Evolutionary conservation across 2,329 filamentous ascomycete species (phyloP), one percentile per base, ranked within the genome.

Genomic region (Trichoderma sp.): DNA sequence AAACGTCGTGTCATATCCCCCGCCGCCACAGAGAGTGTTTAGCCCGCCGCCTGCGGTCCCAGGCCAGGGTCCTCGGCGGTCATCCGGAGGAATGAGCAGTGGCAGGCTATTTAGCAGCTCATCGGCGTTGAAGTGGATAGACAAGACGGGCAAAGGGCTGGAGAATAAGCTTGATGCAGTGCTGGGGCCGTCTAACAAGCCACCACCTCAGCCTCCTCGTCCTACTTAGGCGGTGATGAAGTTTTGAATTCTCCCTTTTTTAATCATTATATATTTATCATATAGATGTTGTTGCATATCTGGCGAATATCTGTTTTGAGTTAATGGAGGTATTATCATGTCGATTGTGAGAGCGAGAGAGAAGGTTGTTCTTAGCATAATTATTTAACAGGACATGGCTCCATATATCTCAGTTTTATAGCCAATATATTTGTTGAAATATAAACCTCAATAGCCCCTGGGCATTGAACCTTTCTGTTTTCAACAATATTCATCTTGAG

Each of bases 111-210:
- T 82, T 61, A 78, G 79, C 30, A 77, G 78, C 71, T 77, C 76
- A 39, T 80, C 80, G 21, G 81, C 80, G 1, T 77, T 79, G 71
- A 80, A 79, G 69, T 81, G 80, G 77, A 64, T 82, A 14, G 79
- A 77, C 65, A 82, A 80, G 75, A 82, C 80, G 30, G 78, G 78
- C 28, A 77, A 80, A 60, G 78, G 77, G 14, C 73, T 82, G 26
- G 81, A 82, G 73, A 80, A 75, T 61, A 80, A 76, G 39, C 73
- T 81, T 58, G 80, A 78, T 26, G 75, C 78, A 3, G 78, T 80
- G 53, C 66, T 79, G 60, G 73, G 73, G 1, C 53, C 73, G n/a
- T 58, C 72, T 15, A 32, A 72, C 12, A 63, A 62, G 24, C 74
- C 57, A 30, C 56, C 62, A 8, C 63, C 64, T 21, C 69, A 73